These are phyloP conservation scores for Lasiodiplodia theobromae DNA, from an alignment of 2,329 filamentous ascomycete genomes.

Conservation along the genomic window DNA sequence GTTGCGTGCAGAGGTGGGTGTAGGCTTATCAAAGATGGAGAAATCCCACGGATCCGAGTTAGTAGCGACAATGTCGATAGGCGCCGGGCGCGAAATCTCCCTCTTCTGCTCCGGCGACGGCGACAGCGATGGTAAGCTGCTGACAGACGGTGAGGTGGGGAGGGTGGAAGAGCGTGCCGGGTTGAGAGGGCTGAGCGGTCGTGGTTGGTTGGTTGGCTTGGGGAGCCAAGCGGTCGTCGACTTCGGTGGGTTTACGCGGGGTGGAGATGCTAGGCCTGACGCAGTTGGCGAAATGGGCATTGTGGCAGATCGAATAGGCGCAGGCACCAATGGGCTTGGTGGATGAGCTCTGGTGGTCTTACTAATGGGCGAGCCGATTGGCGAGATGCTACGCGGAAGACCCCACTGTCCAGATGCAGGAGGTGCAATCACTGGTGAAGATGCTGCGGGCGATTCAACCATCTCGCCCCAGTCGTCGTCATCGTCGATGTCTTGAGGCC, in stretches of 20 bases:
- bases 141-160: slow-evolving; percentile 1
- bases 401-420: slow-evolving; percentile 26
- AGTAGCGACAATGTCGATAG: slow-evolving; percentile 23
- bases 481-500: slow-evolving; percentile 36
- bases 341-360: slow-evolving; percentile 16
- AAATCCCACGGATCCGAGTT: slow-evolving; percentile 36
- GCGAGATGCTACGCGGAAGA: slow-evolving; percentile 19
- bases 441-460: slow-evolving; percentile 44
- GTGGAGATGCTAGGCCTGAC: not conserved
- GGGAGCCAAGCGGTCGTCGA: slow-evolving; percentile 10
- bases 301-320: slow-evolving; percentile 6
- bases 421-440: slow-evolving; percentile 33
- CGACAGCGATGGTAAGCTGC: not conserved
- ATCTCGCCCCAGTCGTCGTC: slow-evolving; percentile 50
- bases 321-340: slow-evolving; percentile 20
- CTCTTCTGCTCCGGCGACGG: not conserved
- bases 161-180: slow-evolving; percentile 22
- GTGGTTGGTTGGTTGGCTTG: not conserved
- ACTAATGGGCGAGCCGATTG: slow-evolving; percentile 11
- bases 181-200: slow-evolving; percentile 18
- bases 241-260: slow-evolving; percentile 4
- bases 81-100: not conserved
- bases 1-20: not conserved
- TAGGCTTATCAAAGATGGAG: slow-evolving; percentile 40
- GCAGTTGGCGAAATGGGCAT: slow-evolving; percentile 16